These are phyloP conservation scores for Kentomonas sorsogonicus DNA, from an alignment of 208 protist species.

Conservation along the genomic window DNA sequence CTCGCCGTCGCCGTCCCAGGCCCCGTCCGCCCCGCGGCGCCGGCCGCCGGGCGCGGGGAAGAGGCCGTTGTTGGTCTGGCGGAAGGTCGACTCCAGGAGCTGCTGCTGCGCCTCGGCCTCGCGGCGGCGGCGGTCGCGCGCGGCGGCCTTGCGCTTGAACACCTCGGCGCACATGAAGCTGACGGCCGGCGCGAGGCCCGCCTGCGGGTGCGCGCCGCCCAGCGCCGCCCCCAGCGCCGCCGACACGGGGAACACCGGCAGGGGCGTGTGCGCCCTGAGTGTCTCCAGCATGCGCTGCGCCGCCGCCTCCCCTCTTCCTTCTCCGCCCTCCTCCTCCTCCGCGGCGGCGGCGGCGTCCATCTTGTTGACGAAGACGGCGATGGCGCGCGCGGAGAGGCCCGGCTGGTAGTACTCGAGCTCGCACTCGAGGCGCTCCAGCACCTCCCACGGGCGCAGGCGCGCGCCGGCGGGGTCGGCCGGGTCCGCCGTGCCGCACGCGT, in stretches of 20 bases:
- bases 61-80: conserved; percentile 66
- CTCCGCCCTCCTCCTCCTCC: no score
- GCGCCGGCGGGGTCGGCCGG: conserved; percentile 15
- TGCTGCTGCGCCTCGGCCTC: conserved; percentile 25
- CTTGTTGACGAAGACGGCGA: conserved; percentile 90
- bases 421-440: conserved; percentile 59
- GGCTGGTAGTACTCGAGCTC: conserved; percentile 88
- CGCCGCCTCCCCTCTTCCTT: conserved; percentile 39
- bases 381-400: conserved; percentile 50
- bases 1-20: not conserved
- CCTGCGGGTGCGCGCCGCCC: conserved; percentile 38
- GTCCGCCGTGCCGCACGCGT: conserved; percentile 76
- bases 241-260: conserved; percentile 89
- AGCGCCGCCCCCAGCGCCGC: conserved; percentile 66
- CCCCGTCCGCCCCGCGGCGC: not conserved
- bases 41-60: conserved; percentile 14
- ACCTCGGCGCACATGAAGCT: conserved; percentile 67
- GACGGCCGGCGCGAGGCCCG: conserved; percentile 50
- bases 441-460: conserved; percentile 76
- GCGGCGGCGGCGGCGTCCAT: conserved; percentile 80
- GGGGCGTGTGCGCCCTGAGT: conserved; percentile 40
- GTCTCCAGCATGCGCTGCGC: conserved; percentile 56
- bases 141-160: conserved; percentile 45
- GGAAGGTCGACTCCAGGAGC: conserved; percentile 61
- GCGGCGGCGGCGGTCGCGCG: conserved; percentile 29